Base-by-base conservation (phyloP, 495 filamentous ascomycete species). In the Ascodesmis nigricans region DNA sequence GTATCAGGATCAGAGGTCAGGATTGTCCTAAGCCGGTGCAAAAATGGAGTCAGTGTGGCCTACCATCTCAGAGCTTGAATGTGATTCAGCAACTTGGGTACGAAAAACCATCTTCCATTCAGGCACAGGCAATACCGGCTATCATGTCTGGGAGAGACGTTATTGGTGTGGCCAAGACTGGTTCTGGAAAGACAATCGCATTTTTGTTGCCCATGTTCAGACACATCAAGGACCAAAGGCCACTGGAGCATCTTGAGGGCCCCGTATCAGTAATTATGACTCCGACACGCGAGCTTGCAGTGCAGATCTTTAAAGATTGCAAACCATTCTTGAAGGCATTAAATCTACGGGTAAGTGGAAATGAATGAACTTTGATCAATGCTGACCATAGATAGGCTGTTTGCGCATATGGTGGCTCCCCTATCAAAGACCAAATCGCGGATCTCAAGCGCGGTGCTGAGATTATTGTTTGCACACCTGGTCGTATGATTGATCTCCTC, bases 151-250 rank as follows among this genome's bases (percentile, higher is more conserved):
- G 90, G 10, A 73, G 81, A 45, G 84, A 99, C 60, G 74, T 93
- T 9, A 90, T 95, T 41, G 87, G 84, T 44, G 78, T 95, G 26
- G 90, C 90, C 2, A 95, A 95, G 55, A 99, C 90, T 13, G 90
- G 90, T 2, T 95, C 90, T n/a, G 90, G 90, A 44, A 99, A 99
- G 55, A 99, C 90, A 1, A 73, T 92, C 42, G 87, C 90, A 16
- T 99, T 92, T 49, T 54, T 84, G 9, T 63, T 99, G 11, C 87
- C 87, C 13, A 91, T 95, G 78, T 92, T 95, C 47, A 69, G 87
- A 14, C 87, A 99, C 50, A 91, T 99, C 57, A 90, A 83, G 48
- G 87, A 95, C 49, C 87, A 99, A 47, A 60, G 69, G 29, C 72
- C 77, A 1, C 56, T 95, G n/a, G 73, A 73, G 33, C 67, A 70